Evolutionary conservation across 495 filamentous ascomycete species (phyloP).

Genomic region (Aspergillus nidulans): DNA sequence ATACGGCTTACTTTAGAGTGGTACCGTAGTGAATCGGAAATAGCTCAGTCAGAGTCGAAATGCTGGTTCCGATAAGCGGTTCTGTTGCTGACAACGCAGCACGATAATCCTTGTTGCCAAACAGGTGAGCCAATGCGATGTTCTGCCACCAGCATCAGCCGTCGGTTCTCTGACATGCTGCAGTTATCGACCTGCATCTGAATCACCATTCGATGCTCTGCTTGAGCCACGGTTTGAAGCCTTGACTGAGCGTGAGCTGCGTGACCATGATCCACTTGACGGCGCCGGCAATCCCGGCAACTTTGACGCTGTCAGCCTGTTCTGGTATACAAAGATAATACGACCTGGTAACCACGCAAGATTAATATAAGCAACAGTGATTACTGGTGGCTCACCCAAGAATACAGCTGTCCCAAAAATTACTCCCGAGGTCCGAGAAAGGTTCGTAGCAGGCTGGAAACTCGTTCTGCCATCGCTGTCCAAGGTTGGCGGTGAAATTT

Average conservation of each 20-base stretch:
- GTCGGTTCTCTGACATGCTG: slow-evolving; percentile 13
- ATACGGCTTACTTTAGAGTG: too few relatives aligned
- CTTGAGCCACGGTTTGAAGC: slow-evolving; percentile 8
- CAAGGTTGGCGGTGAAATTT: slow-evolving; percentile 5
- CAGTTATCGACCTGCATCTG: slow-evolving; percentile 7
- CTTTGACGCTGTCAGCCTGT: slow-evolving; percentile 1
- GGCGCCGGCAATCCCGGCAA: slow-evolving; percentile 13
- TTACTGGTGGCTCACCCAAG: neutral
- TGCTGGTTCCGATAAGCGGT: slow-evolving; percentile 9
- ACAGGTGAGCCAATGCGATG: slow-evolving; percentile 5
- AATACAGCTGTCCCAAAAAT: neutral
- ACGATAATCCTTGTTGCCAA: slow-evolving; percentile 16
- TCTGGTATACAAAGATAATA: neutral
- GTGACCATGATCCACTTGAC: slow-evolving; percentile 17
- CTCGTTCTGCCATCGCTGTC: neutral
- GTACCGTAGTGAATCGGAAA: neutral
- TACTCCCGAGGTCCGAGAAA: neutral
- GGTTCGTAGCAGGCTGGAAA: neutral
- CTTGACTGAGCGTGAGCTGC: too few relatives aligned
- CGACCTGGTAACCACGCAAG: slow-evolving; percentile 6
- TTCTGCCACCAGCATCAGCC: slow-evolving; percentile 10
- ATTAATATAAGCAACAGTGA: slow-evolving; percentile 1
- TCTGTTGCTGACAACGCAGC: slow-evolving; percentile 10
- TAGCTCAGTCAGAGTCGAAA: slow-evolving; percentile 9
- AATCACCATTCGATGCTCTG: neutral